Evolutionary conservation across 352 stramenopile genomes (phyloP).

Genomic region (Globisporangium carolinianum): DNA sequence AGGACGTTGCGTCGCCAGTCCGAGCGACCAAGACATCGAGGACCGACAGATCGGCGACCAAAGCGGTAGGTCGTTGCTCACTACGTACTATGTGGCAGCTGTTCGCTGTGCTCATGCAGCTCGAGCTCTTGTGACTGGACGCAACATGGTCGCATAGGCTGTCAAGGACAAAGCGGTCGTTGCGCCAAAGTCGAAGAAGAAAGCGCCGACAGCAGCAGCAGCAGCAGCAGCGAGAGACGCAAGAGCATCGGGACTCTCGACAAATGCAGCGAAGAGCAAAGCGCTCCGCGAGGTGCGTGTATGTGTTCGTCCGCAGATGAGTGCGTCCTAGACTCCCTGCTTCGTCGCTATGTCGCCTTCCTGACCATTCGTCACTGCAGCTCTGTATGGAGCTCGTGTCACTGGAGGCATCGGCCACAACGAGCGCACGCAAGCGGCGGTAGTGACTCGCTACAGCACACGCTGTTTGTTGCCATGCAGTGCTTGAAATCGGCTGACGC

Average conservation of each 20-base stretch:
- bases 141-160: neutral
- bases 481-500: neutral
- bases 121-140: neutral
- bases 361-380: neutral
- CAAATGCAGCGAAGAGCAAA: conserved; percentile 10
- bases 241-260: neutral
- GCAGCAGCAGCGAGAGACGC: neutral
- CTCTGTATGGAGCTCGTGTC: conserved; percentile 17
- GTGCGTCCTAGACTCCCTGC: too few species aligned
- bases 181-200: too few species aligned
- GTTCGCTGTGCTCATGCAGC: neutral
- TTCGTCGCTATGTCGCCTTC: too few species aligned
- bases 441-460: neutral
- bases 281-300: conserved; percentile 10
- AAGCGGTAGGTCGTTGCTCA: neutral
- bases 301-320: neutral
- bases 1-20: neutral
- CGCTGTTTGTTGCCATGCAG: too few species aligned
- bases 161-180: neutral
- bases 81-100: too few species aligned
- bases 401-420: conserved; percentile 11
- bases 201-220: conserved; percentile 1
- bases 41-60: neutral
- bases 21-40: neutral
- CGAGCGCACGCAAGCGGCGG: conserved; percentile 5